Conservation (phyloP, 345 rosid species). For the Pugionium dolabratum region DNA sequence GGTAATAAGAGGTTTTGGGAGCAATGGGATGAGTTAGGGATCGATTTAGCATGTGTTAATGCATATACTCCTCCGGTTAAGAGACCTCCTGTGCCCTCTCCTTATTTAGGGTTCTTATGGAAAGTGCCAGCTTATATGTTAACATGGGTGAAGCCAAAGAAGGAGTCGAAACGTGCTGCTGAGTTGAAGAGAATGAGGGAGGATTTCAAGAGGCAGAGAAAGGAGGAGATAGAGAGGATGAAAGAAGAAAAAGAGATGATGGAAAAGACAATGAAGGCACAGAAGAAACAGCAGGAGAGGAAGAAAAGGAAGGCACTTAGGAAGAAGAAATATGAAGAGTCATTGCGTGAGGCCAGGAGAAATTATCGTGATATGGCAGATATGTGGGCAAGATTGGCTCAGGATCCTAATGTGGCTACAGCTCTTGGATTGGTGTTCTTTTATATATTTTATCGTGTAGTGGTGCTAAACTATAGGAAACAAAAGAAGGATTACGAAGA, state of each 20-base stretch:
- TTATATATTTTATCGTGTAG: constrained; percentile 71
- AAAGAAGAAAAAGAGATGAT: constrained; percentile 69
- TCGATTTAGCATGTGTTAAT: constrained; percentile 69
- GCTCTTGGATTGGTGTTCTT: constrained; percentile 73
- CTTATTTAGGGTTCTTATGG: constrained; percentile 79
- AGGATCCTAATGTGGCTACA: constrained; percentile 66
- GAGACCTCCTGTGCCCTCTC: constrained; percentile 67
- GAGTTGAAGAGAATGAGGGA: constrained; percentile 67
- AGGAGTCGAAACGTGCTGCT: constrained; percentile 61
- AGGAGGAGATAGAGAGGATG: constrained; percentile 55
- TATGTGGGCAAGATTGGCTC: constrained; percentile 68
- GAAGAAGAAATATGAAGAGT: constrained; percentile 63
- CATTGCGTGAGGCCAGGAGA: constrained; percentile 61
- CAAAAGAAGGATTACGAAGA: constrained; percentile 95
- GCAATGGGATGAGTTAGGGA: constrained; percentile 66
- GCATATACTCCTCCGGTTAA: constrained; percentile 79
- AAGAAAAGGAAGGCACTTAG: constrained; percentile 52
- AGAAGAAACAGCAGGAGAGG: constrained; percentile 68
- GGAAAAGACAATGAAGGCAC: constrained; percentile 54
- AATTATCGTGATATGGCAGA: constrained; percentile 54
- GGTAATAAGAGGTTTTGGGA: constrained; percentile 84
- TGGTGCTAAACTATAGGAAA: constrained; percentile 75
- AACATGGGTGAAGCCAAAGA: constrained; percentile 60
- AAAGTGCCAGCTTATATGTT: constrained; percentile 61
- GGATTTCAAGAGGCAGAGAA: constrained; percentile 66